A percentile compares a stretch with the other conserved stretches of the same genome.
Conservation (phyloP, 306 rosid genomes). For the Lathyrus oleraceus region DNA sequence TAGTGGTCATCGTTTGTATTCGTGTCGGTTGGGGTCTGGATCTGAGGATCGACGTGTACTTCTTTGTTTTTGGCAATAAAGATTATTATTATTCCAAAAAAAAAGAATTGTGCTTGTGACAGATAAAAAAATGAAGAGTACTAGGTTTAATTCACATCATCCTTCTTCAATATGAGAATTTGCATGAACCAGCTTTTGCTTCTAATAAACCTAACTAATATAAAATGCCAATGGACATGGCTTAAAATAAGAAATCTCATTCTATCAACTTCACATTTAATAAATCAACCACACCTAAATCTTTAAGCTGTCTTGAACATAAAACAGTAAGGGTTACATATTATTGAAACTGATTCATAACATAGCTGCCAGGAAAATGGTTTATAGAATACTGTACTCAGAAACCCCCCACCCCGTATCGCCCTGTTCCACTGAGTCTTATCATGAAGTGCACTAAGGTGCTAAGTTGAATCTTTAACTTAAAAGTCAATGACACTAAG, state of each 20-base stretch:
- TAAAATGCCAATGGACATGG: neutral
- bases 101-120: no score
- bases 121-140: no score
- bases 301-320: neutral
- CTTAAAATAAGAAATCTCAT: neutral
- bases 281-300: neutral
- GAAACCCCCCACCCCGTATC: neutral
- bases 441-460: slow-evolving; percentile 27
- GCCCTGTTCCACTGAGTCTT: neutral
- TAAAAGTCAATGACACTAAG: slow-evolving; percentile 48
- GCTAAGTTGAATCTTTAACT: slow-evolving; percentile 30
- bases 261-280: neutral
- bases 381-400: slow-evolving; percentile 2
- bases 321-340: slow-evolving; percentile 9
- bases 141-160: no score
- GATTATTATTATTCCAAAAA: no score
- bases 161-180: neutral
- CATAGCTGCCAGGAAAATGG: slow-evolving; percentile 12
- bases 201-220: neutral
- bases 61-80: no score
- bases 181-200: neutral
- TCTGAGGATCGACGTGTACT: no score
- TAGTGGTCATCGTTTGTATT: no score
- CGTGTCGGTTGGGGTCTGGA: no score
- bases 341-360: slow-evolving; percentile 25